Base-by-base conservation (phyloP, 2,329 filamentous ascomycete species). In the Cyphellophora attinorum region DNA sequence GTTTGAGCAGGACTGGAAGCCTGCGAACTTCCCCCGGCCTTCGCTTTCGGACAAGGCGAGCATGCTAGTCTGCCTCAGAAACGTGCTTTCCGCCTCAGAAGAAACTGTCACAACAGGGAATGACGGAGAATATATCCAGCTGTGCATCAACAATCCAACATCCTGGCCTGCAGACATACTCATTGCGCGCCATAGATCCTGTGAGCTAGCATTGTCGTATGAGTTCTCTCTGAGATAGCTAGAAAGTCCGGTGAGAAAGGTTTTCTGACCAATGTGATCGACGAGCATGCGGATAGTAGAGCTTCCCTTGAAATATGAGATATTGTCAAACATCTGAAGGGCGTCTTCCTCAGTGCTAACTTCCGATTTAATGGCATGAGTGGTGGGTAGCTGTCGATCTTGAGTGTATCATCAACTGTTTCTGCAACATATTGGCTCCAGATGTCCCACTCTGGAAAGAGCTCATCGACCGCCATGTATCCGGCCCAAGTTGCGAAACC, bases 401-500 rank as follows among this genome's bases (percentile, higher is more conserved):
- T 77, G 78, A 71, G 94, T 85, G 66, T 93, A 84, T 51, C 82
- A 83, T 67, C 96, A 91, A 62, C 85, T 85, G 70, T 76, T 58
- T 41, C 50, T 48, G 51, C 53, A 47, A 44, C 54, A 60, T 47
- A 60, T 58, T 47, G 47, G n/a, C n/a, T n/a, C n/a, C n/a, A n/a
- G n/a, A n/a, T n/a, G n/a, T n/a, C n/a, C 89, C 91, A 96, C 47
- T 95, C 89, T 5, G 91, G 91, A 60, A 96, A 85, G 36, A 96
- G 76, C 55, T 93, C 74, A 55, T 96, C 85, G 39, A 88, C 77
- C 6, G 86, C 88, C 41, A 88, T 73, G 89, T 89, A 98, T 34
- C 89, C 91, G 28, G 95, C 89, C 89, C 89, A 96, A 3, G 91
- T 98, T 27, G 91, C 91, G 55, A 98, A 98, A 10, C 88, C 88